Evolutionary conservation across 148 eudicot genomes (phyloP).

Genomic region (Camellia granthamiana): DNA sequence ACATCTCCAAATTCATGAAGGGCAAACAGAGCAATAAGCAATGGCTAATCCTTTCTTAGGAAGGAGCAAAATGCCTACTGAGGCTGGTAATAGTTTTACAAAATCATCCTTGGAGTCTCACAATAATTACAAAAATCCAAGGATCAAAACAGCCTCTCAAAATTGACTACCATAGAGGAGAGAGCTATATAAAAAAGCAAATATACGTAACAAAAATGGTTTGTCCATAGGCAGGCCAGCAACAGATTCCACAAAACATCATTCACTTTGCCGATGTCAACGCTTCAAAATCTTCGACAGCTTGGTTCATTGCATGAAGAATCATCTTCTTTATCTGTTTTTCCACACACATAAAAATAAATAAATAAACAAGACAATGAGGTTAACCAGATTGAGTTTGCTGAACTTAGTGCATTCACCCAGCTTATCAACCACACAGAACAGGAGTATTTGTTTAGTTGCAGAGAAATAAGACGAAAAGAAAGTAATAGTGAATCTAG

Average conservation of each 20-base stretch:
- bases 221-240: not conserved
- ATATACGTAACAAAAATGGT: not conserved
- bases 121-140: constrained; percentile 14
- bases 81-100: not conserved
- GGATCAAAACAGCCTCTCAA: constrained; percentile 6
- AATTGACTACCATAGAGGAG: not conserved
- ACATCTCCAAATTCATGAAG: not conserved
- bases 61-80: not conserved
- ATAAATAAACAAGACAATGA: not conserved
- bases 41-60: too few species aligned
- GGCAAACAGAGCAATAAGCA: not conserved
- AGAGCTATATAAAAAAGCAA: not conserved
- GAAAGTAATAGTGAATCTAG: too few species aligned
- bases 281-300: constrained; percentile 44
- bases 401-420: too few species aligned
- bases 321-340: constrained; percentile 91
- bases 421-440: too few species aligned
- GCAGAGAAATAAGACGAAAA: too few species aligned
- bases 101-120: constrained; percentile 6
- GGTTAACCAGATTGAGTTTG: not conserved
- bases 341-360: not conserved
- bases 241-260: not conserved
- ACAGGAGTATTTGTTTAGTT: too few species aligned
- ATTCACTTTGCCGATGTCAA: constrained; percentile 20
- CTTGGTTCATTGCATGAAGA: constrained; percentile 64